Evolutionary conservation across 1,284 basidiomycete genomes (phyloP).

Genomic region (Microbotryomycetes sp.): DNA sequence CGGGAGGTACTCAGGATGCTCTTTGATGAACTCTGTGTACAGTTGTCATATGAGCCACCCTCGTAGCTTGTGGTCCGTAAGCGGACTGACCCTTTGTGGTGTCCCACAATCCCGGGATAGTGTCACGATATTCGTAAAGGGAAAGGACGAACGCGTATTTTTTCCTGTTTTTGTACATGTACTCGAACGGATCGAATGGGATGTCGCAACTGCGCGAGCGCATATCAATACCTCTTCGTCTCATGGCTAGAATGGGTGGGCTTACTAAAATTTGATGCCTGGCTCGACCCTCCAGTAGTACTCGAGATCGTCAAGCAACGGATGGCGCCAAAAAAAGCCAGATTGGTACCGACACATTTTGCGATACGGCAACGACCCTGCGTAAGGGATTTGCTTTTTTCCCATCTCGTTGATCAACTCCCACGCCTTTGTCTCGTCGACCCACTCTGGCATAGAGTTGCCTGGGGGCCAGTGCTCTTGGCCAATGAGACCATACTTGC

Average conservation of each 20-base stretch:
- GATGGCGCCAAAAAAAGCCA: conserved; percentile 41
- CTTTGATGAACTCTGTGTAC: conserved; percentile 55
- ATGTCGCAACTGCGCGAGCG: conserved; percentile 28
- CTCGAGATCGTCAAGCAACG: conserved; percentile 59
- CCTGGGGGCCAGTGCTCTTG: conserved; percentile 59
- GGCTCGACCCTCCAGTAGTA: conserved; percentile 86
- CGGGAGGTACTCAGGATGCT: conserved; percentile 60
- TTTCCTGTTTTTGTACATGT: conserved; percentile 18
- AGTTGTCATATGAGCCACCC: not conserved
- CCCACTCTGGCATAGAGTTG: conserved; percentile 61
- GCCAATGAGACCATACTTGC: conserved; percentile 69
- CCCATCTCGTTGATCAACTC: conserved; percentile 58
- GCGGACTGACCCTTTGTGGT: conserved; percentile 16
- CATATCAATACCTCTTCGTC: not conserved
- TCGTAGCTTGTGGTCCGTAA: too few relatives aligned
- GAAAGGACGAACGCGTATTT: conserved; percentile 45
- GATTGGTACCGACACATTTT: conserved; percentile 95
- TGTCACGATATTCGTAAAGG: conserved; percentile 66
- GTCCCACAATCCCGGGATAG: conserved; percentile 68
- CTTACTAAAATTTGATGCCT: conserved; percentile 27
- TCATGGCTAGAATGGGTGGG: not conserved
- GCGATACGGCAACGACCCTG: conserved; percentile 63
- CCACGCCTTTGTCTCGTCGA: conserved; percentile 55
- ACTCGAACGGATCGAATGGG: conserved; percentile 35
- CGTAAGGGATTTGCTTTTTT: conserved; percentile 70